These are phyloP conservation scores for Carex myosuroides DNA, from an alignment of 176 grass and related monocot genomes.

Conservation along the genomic window DNA sequence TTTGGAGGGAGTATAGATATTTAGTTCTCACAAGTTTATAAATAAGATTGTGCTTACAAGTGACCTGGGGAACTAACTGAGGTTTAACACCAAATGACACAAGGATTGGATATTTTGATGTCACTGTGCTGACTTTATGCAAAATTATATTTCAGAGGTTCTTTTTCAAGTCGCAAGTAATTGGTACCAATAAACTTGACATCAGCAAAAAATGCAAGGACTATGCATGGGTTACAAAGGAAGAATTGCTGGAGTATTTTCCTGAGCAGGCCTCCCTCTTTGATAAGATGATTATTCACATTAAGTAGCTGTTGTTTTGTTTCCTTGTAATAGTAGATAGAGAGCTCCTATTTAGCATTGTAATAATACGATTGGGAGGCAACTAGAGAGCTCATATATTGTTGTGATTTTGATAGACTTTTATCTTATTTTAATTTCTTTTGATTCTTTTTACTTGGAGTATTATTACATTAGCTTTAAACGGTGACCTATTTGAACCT, in stretches of 20 bases:
- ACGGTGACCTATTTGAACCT: background rate
- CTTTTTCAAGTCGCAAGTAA: slow-evolving; percentile 97
- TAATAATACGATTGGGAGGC: background rate
- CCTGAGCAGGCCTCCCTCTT: slow-evolving; percentile 57
- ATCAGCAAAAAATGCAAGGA: slow-evolving; percentile 67
- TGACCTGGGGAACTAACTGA: background rate
- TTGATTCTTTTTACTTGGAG: background rate
- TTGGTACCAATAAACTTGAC: slow-evolving; percentile 43
- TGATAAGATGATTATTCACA: slow-evolving; percentile 72
- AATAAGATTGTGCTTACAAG: background rate
- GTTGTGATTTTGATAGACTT: background rate
- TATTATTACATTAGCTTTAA: background rate
- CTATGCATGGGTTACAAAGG: slow-evolving; percentile 87
- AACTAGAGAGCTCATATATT: background rate
- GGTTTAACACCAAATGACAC: background rate
- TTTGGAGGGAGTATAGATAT: background rate
- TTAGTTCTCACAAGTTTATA: background rate
- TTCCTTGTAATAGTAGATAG: background rate
- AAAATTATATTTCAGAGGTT: slow-evolving; percentile 41
- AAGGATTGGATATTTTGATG: background rate
- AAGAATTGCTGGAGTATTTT: slow-evolving; percentile 71
- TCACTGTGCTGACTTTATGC: background rate
- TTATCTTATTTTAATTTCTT: background rate
- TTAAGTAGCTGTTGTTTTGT: slow-evolving; percentile 3
- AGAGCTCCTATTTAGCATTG: background rate